Conservation (phyloP, 202 grass and related monocot genomes). For the Saccharum hybrid region DNA sequence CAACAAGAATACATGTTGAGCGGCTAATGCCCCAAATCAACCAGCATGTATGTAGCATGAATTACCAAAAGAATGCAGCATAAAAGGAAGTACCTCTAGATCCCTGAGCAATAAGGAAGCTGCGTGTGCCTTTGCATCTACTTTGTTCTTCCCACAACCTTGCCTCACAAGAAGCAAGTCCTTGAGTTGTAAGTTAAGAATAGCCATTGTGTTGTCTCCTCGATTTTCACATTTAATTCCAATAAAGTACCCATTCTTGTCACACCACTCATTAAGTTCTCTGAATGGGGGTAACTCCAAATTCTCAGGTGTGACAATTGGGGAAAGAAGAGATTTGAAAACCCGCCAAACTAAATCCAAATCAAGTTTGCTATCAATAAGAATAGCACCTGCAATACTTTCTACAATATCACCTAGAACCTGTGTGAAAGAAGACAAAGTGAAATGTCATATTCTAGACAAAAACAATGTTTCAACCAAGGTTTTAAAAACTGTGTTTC, state of each 20-base stretch:
- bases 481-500: too few species aligned
- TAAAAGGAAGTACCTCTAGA: conserved; percentile 63
- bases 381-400: conserved; percentile 83
- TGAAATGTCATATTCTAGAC: conserved; percentile 9
- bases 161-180: conserved; percentile 57
- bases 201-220: conserved; percentile 63
- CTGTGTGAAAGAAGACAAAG: conserved; percentile 47
- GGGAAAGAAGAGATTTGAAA: conserved; percentile 79
- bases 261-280: conserved; percentile 66
- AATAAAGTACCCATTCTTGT: conserved; percentile 73
- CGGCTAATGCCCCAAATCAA: conserved; percentile 11
- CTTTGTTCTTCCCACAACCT: conserved; percentile 62
- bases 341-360: conserved; percentile 68
- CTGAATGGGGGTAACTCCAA: conserved; percentile 69
- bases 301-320: conserved; percentile 91
- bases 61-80: conserved; percentile 35
- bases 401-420: conserved; percentile 95
- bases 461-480: conserved; percentile 20
- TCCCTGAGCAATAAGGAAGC: conserved; percentile 79
- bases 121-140: conserved; percentile 67
- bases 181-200: conserved; percentile 64
- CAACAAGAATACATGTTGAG: conserved; percentile 44
- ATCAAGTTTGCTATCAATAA: conserved; percentile 88
- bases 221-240: conserved; percentile 56
- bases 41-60: conserved; percentile 15